Evolutionary conservation across 441 rosid genomes (phyloP).

Genomic region (Erodium trifolium): DNA sequence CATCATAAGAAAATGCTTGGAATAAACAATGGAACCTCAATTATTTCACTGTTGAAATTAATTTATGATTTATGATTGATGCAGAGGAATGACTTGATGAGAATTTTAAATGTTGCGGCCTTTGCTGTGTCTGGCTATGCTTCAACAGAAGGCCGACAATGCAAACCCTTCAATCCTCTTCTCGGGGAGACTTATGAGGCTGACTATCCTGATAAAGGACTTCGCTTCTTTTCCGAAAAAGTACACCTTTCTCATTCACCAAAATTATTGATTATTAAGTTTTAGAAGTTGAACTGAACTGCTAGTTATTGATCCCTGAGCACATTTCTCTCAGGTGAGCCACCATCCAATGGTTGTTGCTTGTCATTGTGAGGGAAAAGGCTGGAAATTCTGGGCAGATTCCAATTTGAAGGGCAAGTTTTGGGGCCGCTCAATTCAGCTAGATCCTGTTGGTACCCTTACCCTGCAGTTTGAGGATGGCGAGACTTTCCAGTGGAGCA

Average conservation of each 20-base stretch:
- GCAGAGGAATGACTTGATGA: conserved; percentile 75
- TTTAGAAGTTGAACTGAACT: not conserved
- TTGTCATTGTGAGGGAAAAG: conserved; percentile 26
- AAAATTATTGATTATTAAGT: not conserved
- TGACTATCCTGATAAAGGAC: conserved; percentile 75
- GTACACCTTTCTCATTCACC: conserved; percentile 20
- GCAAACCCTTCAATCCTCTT: conserved; percentile 86
- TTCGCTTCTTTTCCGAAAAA: conserved; percentile 74
- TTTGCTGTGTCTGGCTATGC: conserved; percentile 90
- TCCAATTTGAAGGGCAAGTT: conserved; percentile 82
- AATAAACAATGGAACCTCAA: not conserved
- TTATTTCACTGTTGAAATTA: conserved; percentile 6
- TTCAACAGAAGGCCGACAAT: conserved; percentile 78
- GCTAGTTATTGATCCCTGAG: not conserved
- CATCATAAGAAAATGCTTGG: no score
- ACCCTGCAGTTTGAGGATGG: conserved; percentile 78
- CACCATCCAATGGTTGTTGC: conserved; percentile 92
- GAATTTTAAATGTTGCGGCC: conserved; percentile 81
- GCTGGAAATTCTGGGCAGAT: conserved; percentile 89
- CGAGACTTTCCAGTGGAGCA: conserved; percentile 72
- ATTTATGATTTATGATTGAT: conserved; percentile 9
- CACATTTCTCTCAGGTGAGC: conserved; percentile 47
- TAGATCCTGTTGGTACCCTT: conserved; percentile 75
- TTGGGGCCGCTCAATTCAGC: conserved; percentile 90
- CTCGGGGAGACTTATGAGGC: conserved; percentile 93